phyloP scores from a whole-genome alignment of 495 filamentous ascomycete species.

The Neurospora sp. region DNA sequence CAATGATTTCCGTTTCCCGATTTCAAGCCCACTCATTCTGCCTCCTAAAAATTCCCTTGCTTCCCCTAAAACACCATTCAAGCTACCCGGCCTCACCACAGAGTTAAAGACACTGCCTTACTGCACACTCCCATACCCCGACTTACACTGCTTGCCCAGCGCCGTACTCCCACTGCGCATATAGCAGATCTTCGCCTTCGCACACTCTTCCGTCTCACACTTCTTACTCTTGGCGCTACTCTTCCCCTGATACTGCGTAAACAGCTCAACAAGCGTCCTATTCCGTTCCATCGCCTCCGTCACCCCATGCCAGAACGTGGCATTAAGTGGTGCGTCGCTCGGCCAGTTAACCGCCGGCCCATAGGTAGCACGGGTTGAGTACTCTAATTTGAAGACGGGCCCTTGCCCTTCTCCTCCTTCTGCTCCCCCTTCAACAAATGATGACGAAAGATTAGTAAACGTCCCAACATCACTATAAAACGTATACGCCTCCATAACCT shows the following conservation, averaged over 20 bases:
- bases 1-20: background rate
- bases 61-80: background rate
- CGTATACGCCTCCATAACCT: conserved; percentile 38
- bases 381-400: conserved; percentile 41
- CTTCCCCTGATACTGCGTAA: conserved; percentile 48
- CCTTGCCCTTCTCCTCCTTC: conserved; percentile 18
- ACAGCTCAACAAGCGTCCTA: conserved; percentile 32
- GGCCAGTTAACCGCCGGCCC: conserved; percentile 37
- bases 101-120: background rate
- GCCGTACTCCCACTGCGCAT: conserved; percentile 47
- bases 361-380: conserved; percentile 47
- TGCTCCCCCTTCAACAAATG: conserved; percentile 1
- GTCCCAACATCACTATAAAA: conserved; percentile 45
- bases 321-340: conserved; percentile 40
- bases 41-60: background rate
- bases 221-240: conserved; percentile 38
- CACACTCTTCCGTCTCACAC: conserved; percentile 41
- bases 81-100: background rate
- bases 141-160: conserved; percentile 40
- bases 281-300: conserved; percentile 51
- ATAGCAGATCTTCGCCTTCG: conserved; percentile 49
- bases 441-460: background rate
- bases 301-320: conserved; percentile 48
- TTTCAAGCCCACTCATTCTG: background rate
- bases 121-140: conserved; percentile 33